Evolutionary conservation across 2,329 filamentous ascomycete genomes (phyloP), one percentile per base, ranked within the genome.

Genomic region (Gnomoniopsis sp.): DNA sequence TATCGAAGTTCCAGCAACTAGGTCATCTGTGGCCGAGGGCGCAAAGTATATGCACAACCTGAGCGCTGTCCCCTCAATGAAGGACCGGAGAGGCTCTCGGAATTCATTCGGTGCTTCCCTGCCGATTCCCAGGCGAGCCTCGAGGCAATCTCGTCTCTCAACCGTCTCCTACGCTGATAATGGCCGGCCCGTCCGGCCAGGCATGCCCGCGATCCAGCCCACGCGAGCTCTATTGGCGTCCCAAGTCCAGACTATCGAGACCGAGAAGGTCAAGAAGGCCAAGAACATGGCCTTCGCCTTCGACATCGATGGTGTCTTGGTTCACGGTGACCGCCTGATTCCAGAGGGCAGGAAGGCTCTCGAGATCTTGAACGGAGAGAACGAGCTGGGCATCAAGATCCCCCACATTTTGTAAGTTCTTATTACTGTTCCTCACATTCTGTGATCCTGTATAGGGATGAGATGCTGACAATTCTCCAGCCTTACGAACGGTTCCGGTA

Each of bases 281-380:
- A 91, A 91, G 80, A 87, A 91, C 76, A 90, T 91, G 87, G 87
- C 87, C 7, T 92, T 92, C 64, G 89, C 87, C 67, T 93, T 92
- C 64, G 89, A 92, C 72, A 88, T 89, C 60, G 89, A 91, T 67
- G 88, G 88, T 77, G 88, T 91, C 59, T 79, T 91, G 23, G 88
- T 90, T 58, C 88, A 90, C 73, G 87, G 87, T 68, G 87, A 88
- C 73, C 79, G 87, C 59, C 75, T 88, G 59, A 90, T 90, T 63
- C 85, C 86, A 46, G 82, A 89, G 74, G 87, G 85, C 61, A 78
- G 82, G 67, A 80, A 83, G 59, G 84, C 83, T 15, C 81, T 90
- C 43, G 83, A 88, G 71, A 89, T 90, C 71, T 78, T 90, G 53
- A 90, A 90, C 72, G 88, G 87, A 50, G 86, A 89, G 74, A 89